phyloP scores from a whole-genome alignment of 2,329 filamentous ascomycete genomes.

The Penicillium glabrum region DNA sequence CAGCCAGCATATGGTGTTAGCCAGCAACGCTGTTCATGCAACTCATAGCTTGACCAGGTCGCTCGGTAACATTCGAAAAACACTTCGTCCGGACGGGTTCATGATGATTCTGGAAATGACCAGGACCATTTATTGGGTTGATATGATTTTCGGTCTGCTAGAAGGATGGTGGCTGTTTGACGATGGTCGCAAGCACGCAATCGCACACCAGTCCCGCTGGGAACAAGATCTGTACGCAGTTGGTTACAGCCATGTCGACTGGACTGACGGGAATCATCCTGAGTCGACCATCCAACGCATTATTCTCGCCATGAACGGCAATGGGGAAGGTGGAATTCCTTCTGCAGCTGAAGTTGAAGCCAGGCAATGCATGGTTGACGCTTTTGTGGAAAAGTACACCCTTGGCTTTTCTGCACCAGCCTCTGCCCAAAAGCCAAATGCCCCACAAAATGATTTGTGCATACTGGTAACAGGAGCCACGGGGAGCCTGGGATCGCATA shows the following conservation, averaged over 20 bases:
- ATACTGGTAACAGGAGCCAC: too few species aligned
- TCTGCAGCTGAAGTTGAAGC: neutral
- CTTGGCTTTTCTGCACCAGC: too few species aligned
- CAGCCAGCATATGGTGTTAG: constrained; percentile 34
- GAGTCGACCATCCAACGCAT: constrained; percentile 26
- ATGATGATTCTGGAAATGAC: constrained; percentile 37
- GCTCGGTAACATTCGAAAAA: constrained; percentile 22
- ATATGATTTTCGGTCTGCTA: constrained; percentile 36
- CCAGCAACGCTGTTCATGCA: constrained; percentile 39
- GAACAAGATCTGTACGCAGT: constrained; percentile 26
- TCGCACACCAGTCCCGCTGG: constrained; percentile 22
- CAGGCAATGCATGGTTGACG: too few species aligned
- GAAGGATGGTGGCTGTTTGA: constrained; percentile 43
- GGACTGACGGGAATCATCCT: constrained; percentile 31
- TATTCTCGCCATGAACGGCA: constrained; percentile 20
- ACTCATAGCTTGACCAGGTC: constrained; percentile 31
- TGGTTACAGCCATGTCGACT: constrained; percentile 35
- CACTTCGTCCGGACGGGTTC: constrained; percentile 30
- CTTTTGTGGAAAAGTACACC: too few species aligned
- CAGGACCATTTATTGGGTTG: constrained; percentile 26
- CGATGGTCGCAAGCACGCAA: constrained; percentile 36
- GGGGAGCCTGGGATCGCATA: too few species aligned
- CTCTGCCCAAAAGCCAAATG: too few species aligned
- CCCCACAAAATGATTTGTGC: too few species aligned
- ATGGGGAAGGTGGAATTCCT: neutral